Evolutionary conservation across 495 filamentous ascomycete species (phyloP), one percentile per base, ranked within the genome.

Genomic region (Letharia lupina): DNA sequence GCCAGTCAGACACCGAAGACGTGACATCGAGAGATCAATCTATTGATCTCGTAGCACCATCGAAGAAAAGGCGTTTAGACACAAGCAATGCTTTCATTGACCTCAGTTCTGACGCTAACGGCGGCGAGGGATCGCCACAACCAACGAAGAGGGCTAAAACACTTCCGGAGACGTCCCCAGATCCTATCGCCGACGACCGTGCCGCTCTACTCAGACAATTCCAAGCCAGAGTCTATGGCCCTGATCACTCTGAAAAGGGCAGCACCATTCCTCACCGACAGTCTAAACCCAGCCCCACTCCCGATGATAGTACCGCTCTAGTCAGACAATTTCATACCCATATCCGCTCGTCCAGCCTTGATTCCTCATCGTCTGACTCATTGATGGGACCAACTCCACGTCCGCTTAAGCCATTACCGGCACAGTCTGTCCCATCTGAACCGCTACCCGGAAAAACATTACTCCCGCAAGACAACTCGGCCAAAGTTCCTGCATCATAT

Each of bases 321-420:
- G 56, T 41, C 8, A 12, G 12, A 39, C 64, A 65, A 15, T 60
- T 50, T 20, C 45, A 54, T 10, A 0, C 58, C 15, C 59, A 54
- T 7, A 35, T 2, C 41, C 37, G 9, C 13, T 18, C 12, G 15
- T 31, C 16, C 11, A 66, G 58, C 8, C 7, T 33, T n/a, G 31
- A 8, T 35, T 61, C 64, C 15, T 37, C 59, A 35, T 65, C 64
- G 4, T 60, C 57, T 11, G 59, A 61, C 47, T 66, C 57, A 2
- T 48, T 61, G 7, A 61, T 61, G 33, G 47, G 28, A 31, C 28
- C 35, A 0, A 56, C 28, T 28, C 1, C 20, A 20, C 59, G 59
- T 28, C n/a, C 59, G 4, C 39, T 45, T 11, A 61, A 61, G 28
- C n/a, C 59, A 28, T 6, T 45, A 1, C 59, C 39, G 12, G 3